Evolutionary conservation across 352 stramenopile species (phyloP), one percentile per base, ranked within the genome.

Genomic region (Phytopythium chamaehyphon): DNA sequence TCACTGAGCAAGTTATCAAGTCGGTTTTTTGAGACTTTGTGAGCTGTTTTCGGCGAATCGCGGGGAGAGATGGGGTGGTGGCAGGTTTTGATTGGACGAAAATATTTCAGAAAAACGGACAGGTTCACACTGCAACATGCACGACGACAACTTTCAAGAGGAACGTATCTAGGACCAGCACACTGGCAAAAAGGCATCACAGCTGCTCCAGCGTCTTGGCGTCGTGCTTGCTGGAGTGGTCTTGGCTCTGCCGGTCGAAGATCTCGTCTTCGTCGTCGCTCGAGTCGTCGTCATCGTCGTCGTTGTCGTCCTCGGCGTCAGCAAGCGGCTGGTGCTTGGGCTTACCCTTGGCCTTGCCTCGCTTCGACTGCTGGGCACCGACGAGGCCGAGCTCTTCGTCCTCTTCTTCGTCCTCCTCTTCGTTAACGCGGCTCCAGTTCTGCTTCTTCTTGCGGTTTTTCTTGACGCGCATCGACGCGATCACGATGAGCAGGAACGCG

Each of bases 181-280:
- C n/a, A n/a, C n/a, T n/a, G n/a, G 14, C 3, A 18, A 39, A 16
- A 23, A 23, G 24, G 16, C 43, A 21, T 75, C 51, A 90, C 65
- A 90, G 64, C 18, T 75, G 76, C 47, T 90, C 79, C 24, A 88
- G 57, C 43, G 67, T 75, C 22, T 57, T 55, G 5, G 70, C 66
- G 54, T 89, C 77, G 46, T 86, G 71, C 54, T 84, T 83, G 31
- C 57, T 58, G 16, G 57, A 42, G 19, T 67, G 50, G 24, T 81
- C 63, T 21, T 77, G 6, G 0, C 61, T 55, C 37, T 74, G 66
- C 14, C 64, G 62, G 28, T 87, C 74, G 54, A 90, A 90, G 40
- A 88, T 82, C 54, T 87, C 80, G 49, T 88, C 76, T 33, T 88
- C 79, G n/a, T 84, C 72, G 26, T 86, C 71, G 23, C 77, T 79